These are phyloP conservation scores for Tuber indicum DNA, from an alignment of 495 filamentous ascomycete genomes.

Conservation along the genomic window DNA sequence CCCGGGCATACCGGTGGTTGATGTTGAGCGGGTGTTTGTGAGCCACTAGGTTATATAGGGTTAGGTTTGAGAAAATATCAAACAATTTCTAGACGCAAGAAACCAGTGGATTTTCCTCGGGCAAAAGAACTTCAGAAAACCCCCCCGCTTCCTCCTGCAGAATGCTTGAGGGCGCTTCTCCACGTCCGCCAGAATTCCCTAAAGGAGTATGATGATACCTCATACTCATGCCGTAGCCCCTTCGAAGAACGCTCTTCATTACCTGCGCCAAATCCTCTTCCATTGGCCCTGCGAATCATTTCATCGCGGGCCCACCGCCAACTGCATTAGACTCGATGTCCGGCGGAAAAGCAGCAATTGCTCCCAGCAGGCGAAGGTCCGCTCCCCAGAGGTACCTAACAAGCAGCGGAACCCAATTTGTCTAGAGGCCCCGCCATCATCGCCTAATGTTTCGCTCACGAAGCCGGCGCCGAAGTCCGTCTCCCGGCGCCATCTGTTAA, in stretches of 20 bases:
- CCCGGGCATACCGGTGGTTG: not conserved
- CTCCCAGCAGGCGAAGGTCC: not conserved
- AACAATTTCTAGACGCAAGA: not conserved
- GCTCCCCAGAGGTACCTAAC: slow-evolving; percentile 6
- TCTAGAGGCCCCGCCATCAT: not conserved
- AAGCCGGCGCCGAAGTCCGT: not conserved
- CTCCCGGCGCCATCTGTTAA: not conserved
- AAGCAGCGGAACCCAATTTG: not conserved
- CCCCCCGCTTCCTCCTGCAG: slow-evolving; percentile 16
- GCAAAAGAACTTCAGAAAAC: slow-evolving; percentile 11
- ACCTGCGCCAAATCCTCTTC: slow-evolving; percentile 37
- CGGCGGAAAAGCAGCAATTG: not conserved
- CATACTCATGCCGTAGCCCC: slow-evolving; percentile 32
- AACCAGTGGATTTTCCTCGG: not conserved
- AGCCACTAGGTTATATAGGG: not conserved
- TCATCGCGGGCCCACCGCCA: slow-evolving; percentile 10
- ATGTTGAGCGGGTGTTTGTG: not conserved
- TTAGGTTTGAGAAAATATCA: not conserved
- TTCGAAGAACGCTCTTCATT: slow-evolving; percentile 35
- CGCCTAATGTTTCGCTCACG: not conserved
- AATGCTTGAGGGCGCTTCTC: slow-evolving; percentile 23
- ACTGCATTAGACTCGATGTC: slow-evolving; percentile 11
- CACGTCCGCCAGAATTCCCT: slow-evolving; percentile 13
- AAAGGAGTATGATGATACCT: slow-evolving; percentile 33
- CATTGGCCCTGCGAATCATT: slow-evolving; percentile 17